Evolutionary conservation across 129 eudicot species (phyloP).

Genomic region (Lonicera japonica): DNA sequence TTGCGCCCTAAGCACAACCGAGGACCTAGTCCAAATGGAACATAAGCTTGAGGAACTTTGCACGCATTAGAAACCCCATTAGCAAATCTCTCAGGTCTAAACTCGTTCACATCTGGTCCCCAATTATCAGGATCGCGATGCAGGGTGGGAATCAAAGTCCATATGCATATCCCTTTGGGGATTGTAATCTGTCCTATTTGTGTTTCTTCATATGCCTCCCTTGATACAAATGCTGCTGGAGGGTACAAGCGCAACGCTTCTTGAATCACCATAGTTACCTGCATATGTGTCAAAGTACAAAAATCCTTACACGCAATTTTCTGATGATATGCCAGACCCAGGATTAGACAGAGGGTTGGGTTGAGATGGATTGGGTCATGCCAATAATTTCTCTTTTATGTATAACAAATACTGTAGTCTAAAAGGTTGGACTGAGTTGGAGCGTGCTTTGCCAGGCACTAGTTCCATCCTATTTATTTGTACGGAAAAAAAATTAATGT

Average conservation of each 20-base stretch:
- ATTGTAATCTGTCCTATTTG: constrained; percentile 54
- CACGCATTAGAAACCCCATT: constrained; percentile 67
- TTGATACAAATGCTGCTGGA: constrained; percentile 88
- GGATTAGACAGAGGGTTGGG: no score
- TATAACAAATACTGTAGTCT: no score
- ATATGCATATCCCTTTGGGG: constrained; percentile 82
- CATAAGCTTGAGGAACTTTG: constrained; percentile 73
- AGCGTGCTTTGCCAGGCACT: no score
- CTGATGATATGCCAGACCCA: no score
- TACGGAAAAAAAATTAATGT: background rate
- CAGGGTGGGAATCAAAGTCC: constrained; percentile 87
- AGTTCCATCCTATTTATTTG: no score
- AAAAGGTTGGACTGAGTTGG: no score
- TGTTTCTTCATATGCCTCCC: constrained; percentile 77
- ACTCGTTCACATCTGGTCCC: constrained; percentile 68
- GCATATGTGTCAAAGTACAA: background rate
- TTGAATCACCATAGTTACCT: constrained; percentile 90
- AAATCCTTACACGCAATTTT: background rate
- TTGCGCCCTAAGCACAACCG: constrained; percentile 64
- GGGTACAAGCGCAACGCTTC: constrained; percentile 78
- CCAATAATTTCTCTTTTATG: no score
- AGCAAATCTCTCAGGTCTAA: constrained; percentile 65
- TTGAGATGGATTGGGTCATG: no score
- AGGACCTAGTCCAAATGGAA: constrained; percentile 82
- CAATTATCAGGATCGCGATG: constrained; percentile 74